Evolutionary conservation across 257 asterid genomes (phyloP), one percentile per base, ranked within the genome.

Genomic region (Ocimum tenuiflorum): DNA sequence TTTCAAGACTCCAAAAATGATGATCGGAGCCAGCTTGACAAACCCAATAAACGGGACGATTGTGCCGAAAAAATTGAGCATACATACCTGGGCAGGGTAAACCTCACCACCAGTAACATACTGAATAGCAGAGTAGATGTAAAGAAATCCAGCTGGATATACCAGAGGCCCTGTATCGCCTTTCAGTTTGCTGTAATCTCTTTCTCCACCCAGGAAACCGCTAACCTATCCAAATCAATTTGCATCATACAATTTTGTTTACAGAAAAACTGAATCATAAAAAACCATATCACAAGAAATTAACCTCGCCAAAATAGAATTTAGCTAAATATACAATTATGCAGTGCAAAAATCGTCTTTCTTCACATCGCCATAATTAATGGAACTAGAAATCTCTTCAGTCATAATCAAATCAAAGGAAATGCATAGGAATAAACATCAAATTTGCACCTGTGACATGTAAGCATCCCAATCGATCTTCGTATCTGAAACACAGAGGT

Each of bases 401-500:
- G 29, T 48, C 73, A 27, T 31, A 62, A 41, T 8, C 41, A n/a
- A 54, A 17, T 41, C 3, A 8, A 41, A 24, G 29, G 18, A 19
- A 6, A 39, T 19, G 8, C 22, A 50, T 23, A 17, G 1, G 61
- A 57, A 56, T 7, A 15, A 23, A 48, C 14, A 17, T 60, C 63
- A 41, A 14, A 36, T 27, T 42, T 68, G 53, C 60, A 91, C 98
- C 95, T 91, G 98, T 31, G 96, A 91, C 98, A 91, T 91, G 72
- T 91, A 89, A 17, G 98, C 98, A 73, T 91, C 98, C 96, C 98
- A 91, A 83, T 89, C 98, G 57, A 91, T 91, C 88, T 91, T 91
- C 13, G 98, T 91, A 71, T 91, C 98, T 91, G 89, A 51, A 70
- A 85, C 41, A 51, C 64, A 68, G 5, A 57, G 51, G 9, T 42